These are phyloP conservation scores for Ascosphaera apis DNA, from an alignment of 2,329 filamentous ascomycete genomes.

Conservation along the genomic window DNA sequence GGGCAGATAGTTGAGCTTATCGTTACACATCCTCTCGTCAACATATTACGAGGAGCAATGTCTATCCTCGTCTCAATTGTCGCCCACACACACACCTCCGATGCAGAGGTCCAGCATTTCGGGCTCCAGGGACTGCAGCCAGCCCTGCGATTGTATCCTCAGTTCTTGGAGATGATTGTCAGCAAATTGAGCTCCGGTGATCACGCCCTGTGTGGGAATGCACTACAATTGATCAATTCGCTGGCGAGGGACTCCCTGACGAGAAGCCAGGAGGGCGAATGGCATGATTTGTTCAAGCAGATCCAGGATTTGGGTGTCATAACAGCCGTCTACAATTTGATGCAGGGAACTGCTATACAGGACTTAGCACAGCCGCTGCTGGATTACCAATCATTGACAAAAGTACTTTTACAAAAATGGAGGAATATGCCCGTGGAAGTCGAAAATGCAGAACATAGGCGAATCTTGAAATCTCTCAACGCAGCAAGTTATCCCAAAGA, in stretches of 20 bases:
- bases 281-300: constrained; percentile 86
- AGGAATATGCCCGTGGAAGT: constrained; percentile 62
- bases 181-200: constrained; percentile 80
- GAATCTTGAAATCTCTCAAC: constrained; percentile 68
- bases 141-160: constrained; percentile 69
- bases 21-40: constrained; percentile 85
- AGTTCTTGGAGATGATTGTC: constrained; percentile 87
- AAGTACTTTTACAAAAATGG: constrained; percentile 73
- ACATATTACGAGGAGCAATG: constrained; percentile 91
- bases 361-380: constrained; percentile 74
- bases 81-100: constrained; percentile 48
- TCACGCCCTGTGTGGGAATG: constrained; percentile 86
- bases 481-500: constrained; percentile 34
- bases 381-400: constrained; percentile 83
- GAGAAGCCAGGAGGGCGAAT: constrained; percentile 55
- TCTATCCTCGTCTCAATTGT: constrained; percentile 87
- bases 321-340: constrained; percentile 71
- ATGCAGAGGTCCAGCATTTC: constrained; percentile 32
- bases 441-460: constrained; percentile 67
- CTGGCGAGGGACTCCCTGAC: constrained; percentile 80
- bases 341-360: constrained; percentile 82
- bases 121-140: constrained; percentile 85
- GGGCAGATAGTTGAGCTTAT: constrained; percentile 64
- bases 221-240: constrained; percentile 84
- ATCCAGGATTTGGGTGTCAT: constrained; percentile 86